A percentile compares a stretch with the other conserved stretches of the same genome.
Conservation (phyloP, 2,329 filamentous ascomycete genomes). For the Uncinocarpus reesii region DNA sequence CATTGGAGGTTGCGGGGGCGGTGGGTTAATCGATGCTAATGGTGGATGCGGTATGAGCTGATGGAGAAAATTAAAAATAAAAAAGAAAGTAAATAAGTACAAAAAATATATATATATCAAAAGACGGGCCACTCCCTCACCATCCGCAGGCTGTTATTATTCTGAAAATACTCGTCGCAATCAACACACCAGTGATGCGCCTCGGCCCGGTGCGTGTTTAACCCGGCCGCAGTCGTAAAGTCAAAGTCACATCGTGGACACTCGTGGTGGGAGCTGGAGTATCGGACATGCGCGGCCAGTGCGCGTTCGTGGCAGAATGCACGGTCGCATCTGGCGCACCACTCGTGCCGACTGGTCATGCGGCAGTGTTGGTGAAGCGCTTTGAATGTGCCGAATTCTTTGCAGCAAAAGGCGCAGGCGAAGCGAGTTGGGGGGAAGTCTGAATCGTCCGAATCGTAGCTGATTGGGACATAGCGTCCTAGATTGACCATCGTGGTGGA, state of each 20-base stretch:
- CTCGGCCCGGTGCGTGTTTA: conserved; percentile 13
- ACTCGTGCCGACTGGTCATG: neutral
- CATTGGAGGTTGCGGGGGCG: conserved; percentile 15
- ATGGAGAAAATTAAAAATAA: neutral
- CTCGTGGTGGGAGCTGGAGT: neutral
- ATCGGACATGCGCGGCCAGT: neutral
- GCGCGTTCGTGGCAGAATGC: neutral
- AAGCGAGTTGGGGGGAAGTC: neutral
- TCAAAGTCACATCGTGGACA: conserved; percentile 2
- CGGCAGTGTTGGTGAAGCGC: neutral
- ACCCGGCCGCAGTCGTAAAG: neutral
- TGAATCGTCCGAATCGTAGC: neutral
- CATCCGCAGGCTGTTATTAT: conserved; percentile 18
- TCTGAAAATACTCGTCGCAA: conserved; percentile 14
- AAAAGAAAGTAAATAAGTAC: neutral
- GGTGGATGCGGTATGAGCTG: neutral
- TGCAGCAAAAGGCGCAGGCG: neutral
- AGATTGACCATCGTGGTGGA: no score
- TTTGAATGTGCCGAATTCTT: neutral
- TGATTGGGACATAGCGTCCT: neutral
- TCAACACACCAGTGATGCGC: conserved; percentile 15
- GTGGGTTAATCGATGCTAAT: conserved; percentile 18
- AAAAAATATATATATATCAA: neutral
- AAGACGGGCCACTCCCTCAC: conserved; percentile 9
- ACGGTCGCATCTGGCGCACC: conserved; percentile 5